Base-by-base conservation (phyloP, 1,284 basidiomycete species). In the Cutaneotrichosporon sp. region DNA sequence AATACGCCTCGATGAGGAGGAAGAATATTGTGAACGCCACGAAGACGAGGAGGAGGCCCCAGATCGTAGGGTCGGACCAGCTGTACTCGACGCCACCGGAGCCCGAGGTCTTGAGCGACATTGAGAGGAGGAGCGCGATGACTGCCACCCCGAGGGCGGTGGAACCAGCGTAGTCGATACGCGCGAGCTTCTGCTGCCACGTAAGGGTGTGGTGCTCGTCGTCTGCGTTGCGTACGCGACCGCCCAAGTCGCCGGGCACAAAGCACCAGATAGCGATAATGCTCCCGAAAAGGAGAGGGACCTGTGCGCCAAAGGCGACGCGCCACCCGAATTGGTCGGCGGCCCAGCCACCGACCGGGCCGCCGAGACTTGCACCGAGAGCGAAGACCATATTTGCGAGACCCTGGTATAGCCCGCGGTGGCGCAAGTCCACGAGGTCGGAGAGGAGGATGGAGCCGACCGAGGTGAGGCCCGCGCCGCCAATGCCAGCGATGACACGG, bases 381-480 rank as follows among this genome's bases (percentile, higher is more conserved):
- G 70, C 67, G 40, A 67, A 79, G 84, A 76, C 82, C 88, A 93
- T 86, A 76, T 92, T 93, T 30, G 89, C 88, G 83, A 91, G 85
- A 63, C 92, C 92, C 79, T 95, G 92, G 75, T 91, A 93, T n/a
- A 95, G 78, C 5, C 92, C 92, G 65, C 92, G 85, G 66, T 91
- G 87, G 82, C 75, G 90, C 86, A 95, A 78, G 38, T 91, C 90
- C 62, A 95, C 77, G 34, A 80, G 67, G 65, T 81, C 80, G 10
- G 71, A 73, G 50, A 81, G 67, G 40, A 81, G 69, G 53, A 79
- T 78, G 2, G 67, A 70, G 8, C 73, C 72, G 26, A 79, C 74
- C 2, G 64, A 64, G 9, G 68, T 69, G 4, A 77, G 67, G 8
- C 76, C 76, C 14, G 73, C 76, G 63, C 92, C 91, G 61, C 92